These are phyloP conservation scores for Micractinium conductrix DNA, from an alignment of 139 green algal species.

Conservation along the genomic window DNA sequence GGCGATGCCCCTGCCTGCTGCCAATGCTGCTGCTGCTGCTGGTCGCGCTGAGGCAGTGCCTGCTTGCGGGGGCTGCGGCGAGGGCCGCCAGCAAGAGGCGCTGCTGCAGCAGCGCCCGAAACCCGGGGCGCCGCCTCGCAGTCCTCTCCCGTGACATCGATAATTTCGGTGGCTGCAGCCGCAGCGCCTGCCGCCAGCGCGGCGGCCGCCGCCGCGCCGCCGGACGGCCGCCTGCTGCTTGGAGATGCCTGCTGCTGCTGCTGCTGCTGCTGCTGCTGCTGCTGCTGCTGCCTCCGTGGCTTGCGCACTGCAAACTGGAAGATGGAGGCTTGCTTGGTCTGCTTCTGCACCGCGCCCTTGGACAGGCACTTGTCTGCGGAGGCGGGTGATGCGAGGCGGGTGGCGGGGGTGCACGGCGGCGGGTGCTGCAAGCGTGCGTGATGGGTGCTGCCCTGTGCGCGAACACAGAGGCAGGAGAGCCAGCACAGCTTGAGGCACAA, in stretches of 20 bases:
- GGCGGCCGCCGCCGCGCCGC: not conserved
- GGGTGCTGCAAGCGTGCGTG: not conserved
- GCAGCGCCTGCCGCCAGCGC: constrained; percentile 3
- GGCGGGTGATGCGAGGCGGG: not conserved
- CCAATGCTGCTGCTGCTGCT: not conserved
- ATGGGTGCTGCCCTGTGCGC: not conserved
- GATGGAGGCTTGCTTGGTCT: constrained; percentile 33
- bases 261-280: not conserved
- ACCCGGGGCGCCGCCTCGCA: not conserved
- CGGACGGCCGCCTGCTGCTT: not conserved
- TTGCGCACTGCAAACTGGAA: constrained; percentile 10
- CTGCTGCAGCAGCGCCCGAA: not conserved
- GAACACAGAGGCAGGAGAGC: not conserved
- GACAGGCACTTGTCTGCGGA: constrained; percentile 42
- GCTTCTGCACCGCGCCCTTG: not conserved
- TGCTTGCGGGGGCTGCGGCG: not conserved
- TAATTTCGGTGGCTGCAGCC: not conserved
- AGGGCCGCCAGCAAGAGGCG: too few relatives aligned
- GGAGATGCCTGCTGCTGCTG: constrained; percentile 1
- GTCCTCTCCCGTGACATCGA: not conserved
- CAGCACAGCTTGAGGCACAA: not conserved
- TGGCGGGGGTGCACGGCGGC: not conserved
- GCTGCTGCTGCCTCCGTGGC: not conserved
- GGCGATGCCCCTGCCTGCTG: not conserved
- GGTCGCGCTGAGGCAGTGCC: not conserved